phyloP scores from a whole-genome alignment of 2,329 filamentous ascomycete species.

The Phyllosticta paracitricarpa region DNA sequence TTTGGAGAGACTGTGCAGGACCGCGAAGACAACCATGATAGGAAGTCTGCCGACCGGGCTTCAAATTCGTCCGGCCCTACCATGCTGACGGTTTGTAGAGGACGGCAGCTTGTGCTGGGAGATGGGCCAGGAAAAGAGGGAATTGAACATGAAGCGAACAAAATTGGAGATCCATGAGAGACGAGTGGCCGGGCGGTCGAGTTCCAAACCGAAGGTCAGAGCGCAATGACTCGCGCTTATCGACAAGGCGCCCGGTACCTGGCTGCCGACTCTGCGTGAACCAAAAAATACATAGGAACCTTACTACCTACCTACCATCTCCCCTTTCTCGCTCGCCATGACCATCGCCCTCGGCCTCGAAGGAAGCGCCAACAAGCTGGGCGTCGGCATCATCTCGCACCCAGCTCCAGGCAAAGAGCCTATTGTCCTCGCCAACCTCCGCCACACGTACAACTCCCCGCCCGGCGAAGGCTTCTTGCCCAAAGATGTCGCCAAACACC shows the following conservation, averaged over 20 bases:
- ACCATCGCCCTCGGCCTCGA: constrained; percentile 69
- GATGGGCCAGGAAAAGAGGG: not conserved
- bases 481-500: constrained; percentile 90
- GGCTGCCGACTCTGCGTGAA: no score
- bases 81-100: not conserved
- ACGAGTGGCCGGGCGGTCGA: not conserved
- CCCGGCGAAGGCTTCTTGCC: constrained; percentile 91
- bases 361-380: constrained; percentile 96
- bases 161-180: not conserved
- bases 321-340: not conserved
- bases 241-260: not conserved
- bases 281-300: no score
- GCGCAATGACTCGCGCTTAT: not conserved
- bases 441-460: constrained; percentile 86
- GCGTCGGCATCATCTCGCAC: constrained; percentile 85
- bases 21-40: constrained; percentile 46
- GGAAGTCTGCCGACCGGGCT: constrained; percentile 40
- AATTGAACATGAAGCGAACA: not conserved
- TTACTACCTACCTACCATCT: not conserved
- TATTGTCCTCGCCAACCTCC: constrained; percentile 76
- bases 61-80: constrained; percentile 23
- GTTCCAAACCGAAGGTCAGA: not conserved
- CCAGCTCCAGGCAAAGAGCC: constrained; percentile 36
- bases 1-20: constrained; percentile 48
- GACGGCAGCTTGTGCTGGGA: not conserved